Base-by-base conservation (phyloP, 768 basidiomycete species). In the Amylocystis lapponica region DNA sequence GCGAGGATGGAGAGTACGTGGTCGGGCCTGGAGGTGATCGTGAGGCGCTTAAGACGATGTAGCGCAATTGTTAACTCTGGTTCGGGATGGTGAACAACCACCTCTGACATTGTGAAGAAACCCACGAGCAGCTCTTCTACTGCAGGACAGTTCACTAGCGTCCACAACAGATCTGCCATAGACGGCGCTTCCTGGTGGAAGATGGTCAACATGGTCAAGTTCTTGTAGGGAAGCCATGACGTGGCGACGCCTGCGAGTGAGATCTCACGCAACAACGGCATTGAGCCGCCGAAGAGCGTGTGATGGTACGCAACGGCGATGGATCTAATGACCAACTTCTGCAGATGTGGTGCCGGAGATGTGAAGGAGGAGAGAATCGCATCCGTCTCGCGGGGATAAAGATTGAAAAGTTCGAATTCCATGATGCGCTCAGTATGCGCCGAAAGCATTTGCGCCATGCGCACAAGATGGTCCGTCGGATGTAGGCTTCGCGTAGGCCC, bases 211-310 rank as follows among this genome's bases (percentile, higher is more conserved):
- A 30, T 29, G 39, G 31, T 5, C 39, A 40, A 3, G 27, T 31
- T 29, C n/a, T 27, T 16, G 39, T 40, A 40, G 7, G 39, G 39
- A 5, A 40, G n/a, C 39, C 39, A 40, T 11, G 39, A 29, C 29
- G 22, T 40, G 14, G 39, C n/a, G 12, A 40, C 22, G 27, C 20
- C 16, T 3, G 26, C 11, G 26, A 19, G 10, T 11, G 11, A 27
- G 26, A 40, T 12, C 4, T 26, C 19, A n/a, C 39, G 26, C 27
- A 40, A 14, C 27, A 26, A 5, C 3, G 29, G 39, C 39, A 40
- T 40, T n/a, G 12, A n/a, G 6, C 39, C 29, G 27, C 17, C 22
- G 17, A 40, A 40, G 17, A 27, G 39, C 11, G 39, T 17, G 7
- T n/a, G 39, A 8, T 17, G 10, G 14, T 30, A 23, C 27, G 31